Conservation (phyloP, 371 early-diverging fungal genomes). For the Globomyces sp. region DNA sequence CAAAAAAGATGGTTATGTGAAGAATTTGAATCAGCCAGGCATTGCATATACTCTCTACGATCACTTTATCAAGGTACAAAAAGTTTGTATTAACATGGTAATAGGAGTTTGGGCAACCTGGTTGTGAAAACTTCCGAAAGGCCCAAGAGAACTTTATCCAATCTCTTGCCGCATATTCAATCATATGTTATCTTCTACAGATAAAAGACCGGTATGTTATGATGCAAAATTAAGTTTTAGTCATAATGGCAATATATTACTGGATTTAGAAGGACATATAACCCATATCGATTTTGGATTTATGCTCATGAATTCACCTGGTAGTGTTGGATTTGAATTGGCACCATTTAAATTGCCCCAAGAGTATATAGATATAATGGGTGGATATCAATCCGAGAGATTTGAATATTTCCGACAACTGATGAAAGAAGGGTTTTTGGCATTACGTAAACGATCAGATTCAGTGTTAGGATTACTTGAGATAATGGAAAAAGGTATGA, state of each 20-base stretch:
- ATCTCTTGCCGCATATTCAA: conserved; percentile 94
- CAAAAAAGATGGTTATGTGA: conserved; percentile 91
- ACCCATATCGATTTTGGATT: conserved; percentile 97
- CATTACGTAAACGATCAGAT: conserved; percentile 79
- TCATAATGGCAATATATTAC: conserved; percentile 97
- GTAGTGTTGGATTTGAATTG: conserved; percentile 96
- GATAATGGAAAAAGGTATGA: conserved; percentile 81
- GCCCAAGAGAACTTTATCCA: conserved; percentile 93
- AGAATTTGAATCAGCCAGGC: conserved; percentile 60
- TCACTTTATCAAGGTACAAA: conserved; percentile 75
- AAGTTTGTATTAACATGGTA: conserved; percentile 21
- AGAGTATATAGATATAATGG: conserved; percentile 93
- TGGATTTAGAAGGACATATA: conserved; percentile 61
- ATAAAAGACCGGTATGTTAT: conserved; percentile 81
- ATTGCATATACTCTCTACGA: conserved; percentile 81
- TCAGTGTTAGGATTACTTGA: conserved; percentile 80
- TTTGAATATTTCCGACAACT: conserved; percentile 80
- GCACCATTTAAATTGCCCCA: conserved; percentile 97
- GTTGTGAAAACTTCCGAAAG: conserved; percentile 61
- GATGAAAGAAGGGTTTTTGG: conserved; percentile 76
- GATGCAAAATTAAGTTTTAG: conserved; percentile 33
- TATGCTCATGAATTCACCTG: conserved; percentile 97
- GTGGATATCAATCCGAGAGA: conserved; percentile 76
- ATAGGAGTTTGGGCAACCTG: conserved; percentile 68
- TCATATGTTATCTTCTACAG: conserved; percentile 92